phyloP scores from a whole-genome alignment of 148 eudicot genomes.

The Rhododendron molle region DNA sequence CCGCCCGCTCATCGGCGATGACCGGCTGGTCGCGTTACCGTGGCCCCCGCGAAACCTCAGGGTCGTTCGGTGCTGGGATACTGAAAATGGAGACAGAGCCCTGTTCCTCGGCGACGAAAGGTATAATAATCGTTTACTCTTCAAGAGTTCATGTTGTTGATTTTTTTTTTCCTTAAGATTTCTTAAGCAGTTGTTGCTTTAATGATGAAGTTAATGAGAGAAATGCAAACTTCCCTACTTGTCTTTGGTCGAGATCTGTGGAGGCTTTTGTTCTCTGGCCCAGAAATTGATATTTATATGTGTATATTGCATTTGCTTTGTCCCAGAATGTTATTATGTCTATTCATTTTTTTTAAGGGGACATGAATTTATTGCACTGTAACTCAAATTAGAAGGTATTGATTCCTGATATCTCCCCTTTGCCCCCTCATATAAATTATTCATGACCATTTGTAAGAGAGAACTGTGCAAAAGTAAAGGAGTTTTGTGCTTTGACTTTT shows the following conservation, averaged over 20 bases:
- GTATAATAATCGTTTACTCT: too few relatives aligned
- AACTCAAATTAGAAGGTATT: background rate
- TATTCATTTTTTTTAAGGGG: background rate
- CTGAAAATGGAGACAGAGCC: too few relatives aligned
- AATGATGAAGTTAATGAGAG: background rate
- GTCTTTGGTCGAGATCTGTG: background rate
- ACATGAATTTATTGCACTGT: background rate
- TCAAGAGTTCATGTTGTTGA: conserved; percentile 1
- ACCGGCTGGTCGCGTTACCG: too few relatives aligned
- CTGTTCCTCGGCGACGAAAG: too few relatives aligned
- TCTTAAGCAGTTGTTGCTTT: background rate
- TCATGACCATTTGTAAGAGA: background rate
- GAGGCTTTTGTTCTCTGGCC: background rate
- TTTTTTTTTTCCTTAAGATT: background rate
- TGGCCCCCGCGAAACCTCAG: too few relatives aligned
- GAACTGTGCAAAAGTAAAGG: background rate
- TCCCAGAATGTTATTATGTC: background rate
- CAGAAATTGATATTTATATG: background rate
- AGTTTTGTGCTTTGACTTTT: background rate
- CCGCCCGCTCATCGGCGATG: too few relatives aligned
- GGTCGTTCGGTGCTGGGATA: too few relatives aligned
- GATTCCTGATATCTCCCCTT: background rate
- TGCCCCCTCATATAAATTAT: background rate
- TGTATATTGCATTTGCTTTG: background rate
- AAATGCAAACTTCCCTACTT: background rate